Evolutionary conservation across 2,329 filamentous ascomycete genomes (phyloP).

Genomic region (Claviceps africana): DNA sequence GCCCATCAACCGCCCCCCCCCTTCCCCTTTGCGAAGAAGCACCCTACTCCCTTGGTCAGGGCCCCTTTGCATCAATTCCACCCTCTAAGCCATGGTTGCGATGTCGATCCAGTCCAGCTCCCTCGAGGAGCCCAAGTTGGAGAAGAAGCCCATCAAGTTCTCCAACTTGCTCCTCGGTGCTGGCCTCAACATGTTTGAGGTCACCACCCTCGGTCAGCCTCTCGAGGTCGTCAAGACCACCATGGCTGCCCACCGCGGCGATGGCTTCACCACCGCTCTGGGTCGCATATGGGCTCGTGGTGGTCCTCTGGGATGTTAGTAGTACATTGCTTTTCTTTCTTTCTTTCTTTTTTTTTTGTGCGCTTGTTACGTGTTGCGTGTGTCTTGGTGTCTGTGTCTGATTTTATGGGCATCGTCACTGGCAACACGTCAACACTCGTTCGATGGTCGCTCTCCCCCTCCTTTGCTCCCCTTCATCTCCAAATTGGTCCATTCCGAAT

Average conservation of each 20-base stretch:
- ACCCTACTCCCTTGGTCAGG: slow-evolving; percentile 96
- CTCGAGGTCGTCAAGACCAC: slow-evolving; percentile 99
- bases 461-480: neutral
- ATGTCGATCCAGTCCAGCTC: slow-evolving; percentile 39
- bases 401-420: too few relatives aligned
- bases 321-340: slow-evolving; percentile 27
- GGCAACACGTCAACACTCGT: neutral
- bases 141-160: slow-evolving; percentile 99
- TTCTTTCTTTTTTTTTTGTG: neutral
- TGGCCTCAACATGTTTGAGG: slow-evolving; percentile 91
- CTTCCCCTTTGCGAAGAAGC: slow-evolving; percentile 58
- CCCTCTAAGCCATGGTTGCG: slow-evolving; percentile 47
- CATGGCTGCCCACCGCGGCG: slow-evolving; percentile 92
- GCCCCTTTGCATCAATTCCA: slow-evolving; percentile 45
- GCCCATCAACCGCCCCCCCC: slow-evolving; percentile 1
- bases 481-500: neutral
- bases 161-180: slow-evolving; percentile 93
- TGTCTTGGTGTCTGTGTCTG: too few relatives aligned
- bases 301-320: slow-evolving; percentile 85
- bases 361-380: too few relatives aligned
- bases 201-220: slow-evolving; percentile 56
- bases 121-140: slow-evolving; percentile 42
- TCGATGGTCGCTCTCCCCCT: neutral
- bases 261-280: slow-evolving; percentile 72
- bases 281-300: slow-evolving; percentile 84